Evolutionary conservation across 768 basidiomycete genomes (phyloP).

Genomic region (Cyclocybe aegerita): DNA sequence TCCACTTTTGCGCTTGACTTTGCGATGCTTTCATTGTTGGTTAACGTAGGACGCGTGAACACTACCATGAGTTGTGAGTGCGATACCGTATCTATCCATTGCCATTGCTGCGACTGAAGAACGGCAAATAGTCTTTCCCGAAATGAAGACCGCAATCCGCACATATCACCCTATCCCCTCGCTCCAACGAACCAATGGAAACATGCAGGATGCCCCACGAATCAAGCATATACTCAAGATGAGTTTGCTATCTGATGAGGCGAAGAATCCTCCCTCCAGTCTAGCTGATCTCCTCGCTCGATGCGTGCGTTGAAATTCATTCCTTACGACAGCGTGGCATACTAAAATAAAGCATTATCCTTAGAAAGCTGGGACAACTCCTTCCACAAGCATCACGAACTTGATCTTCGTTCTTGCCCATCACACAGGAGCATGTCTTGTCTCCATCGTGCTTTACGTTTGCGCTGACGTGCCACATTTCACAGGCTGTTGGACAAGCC

Average conservation of each 20-base stretch:
- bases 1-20: constrained; percentile 63
- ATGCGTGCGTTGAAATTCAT: constrained; percentile 39
- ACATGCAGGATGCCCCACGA: constrained; percentile 76
- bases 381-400: constrained; percentile 72
- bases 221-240: constrained; percentile 76
- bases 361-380: constrained; percentile 47
- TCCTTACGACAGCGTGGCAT: constrained; percentile 3
- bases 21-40: constrained; percentile 71
- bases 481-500: constrained; percentile 53
- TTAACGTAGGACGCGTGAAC: constrained; percentile 80
- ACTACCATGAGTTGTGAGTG: constrained; percentile 80
- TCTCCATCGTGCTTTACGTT: constrained; percentile 15
- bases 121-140: constrained; percentile 59
- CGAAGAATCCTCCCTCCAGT: constrained; percentile 46
- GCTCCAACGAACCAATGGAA: constrained; percentile 65
- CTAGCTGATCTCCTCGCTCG: constrained; percentile 57
- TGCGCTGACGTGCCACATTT: constrained; percentile 27
- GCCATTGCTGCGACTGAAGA: constrained; percentile 2
- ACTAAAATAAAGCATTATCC: constrained; percentile 7
- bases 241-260: constrained; percentile 46
- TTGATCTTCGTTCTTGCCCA: constrained; percentile 68
- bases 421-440: constrained; percentile 48
- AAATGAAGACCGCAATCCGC: constrained; percentile 75
- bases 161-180: constrained; percentile 79
- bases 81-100: constrained; percentile 9